Conservation (phyloP, 495 filamentous ascomycete species). For the Penicillium paradoxum region DNA sequence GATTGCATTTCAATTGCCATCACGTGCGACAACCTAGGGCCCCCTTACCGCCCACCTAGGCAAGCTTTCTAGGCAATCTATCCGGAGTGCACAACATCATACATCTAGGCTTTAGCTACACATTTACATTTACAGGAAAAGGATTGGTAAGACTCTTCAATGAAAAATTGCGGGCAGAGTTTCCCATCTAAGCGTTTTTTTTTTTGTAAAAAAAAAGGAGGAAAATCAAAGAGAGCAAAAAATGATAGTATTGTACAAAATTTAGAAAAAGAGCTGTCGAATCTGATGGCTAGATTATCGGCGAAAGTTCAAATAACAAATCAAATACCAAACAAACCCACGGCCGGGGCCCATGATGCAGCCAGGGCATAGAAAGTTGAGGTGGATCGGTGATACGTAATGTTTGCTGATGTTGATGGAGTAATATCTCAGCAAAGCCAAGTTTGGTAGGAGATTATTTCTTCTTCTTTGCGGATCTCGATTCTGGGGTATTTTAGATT, state of each 20-base stretch:
- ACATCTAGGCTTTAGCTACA: too few relatives aligned
- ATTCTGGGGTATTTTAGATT: conserved; percentile 26
- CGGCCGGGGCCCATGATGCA: neutral
- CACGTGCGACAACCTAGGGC: neutral
- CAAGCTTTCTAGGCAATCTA: too few relatives aligned
- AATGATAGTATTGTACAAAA: neutral
- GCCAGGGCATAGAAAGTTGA: neutral
- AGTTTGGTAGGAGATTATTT: conserved; percentile 21
- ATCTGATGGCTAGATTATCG: neutral
- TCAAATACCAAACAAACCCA: neutral
- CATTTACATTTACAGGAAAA: too few relatives aligned
- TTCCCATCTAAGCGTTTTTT: too few relatives aligned
- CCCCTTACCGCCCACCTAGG: neutral
- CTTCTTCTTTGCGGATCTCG: conserved; percentile 42
- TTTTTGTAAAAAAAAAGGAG: too few relatives aligned
- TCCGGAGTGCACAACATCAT: too few relatives aligned
- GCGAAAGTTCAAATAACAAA: neutral
- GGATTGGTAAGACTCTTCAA: too few relatives aligned
- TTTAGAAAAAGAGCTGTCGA: neutral
- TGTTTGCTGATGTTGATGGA: neutral
- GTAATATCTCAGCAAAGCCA: neutral
- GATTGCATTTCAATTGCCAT: neutral
- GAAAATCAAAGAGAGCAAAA: neutral
- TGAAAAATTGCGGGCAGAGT: too few relatives aligned
- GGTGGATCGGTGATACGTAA: neutral